A percentile compares a stretch with the other conserved stretches of the same genome.
Conservation (phyloP, 2,329 filamentous ascomycete genomes). For the Tolypocladium endophyticum region DNA sequence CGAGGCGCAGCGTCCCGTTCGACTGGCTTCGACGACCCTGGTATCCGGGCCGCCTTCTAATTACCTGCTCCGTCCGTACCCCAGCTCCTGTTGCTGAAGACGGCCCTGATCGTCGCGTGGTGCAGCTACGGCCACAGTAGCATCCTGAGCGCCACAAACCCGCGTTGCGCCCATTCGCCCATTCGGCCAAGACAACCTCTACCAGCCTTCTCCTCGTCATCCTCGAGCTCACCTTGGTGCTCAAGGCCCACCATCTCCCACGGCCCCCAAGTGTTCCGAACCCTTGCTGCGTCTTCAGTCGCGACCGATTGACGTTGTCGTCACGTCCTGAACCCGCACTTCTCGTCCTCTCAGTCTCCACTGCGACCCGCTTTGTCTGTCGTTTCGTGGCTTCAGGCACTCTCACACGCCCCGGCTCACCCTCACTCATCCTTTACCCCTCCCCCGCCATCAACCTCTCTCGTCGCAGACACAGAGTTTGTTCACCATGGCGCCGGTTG, state of each 20-base stretch:
- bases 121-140: neutral
- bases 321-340: neutral
- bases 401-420: neutral
- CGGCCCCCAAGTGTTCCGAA: neutral
- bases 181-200: neutral
- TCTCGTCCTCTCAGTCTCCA: neutral
- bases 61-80: neutral
- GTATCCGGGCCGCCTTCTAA: neutral
- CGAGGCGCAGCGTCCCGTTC: neutral
- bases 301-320: neutral
- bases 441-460: neutral
- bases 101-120: neutral
- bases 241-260: neutral
- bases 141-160: neutral
- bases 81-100: neutral
- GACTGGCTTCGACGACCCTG: neutral
- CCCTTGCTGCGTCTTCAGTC: neutral
- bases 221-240: neutral
- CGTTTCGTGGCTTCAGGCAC: neutral
- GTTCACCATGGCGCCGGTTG: conserved; percentile 17
- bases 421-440: neutral
- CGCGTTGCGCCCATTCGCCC: neutral
- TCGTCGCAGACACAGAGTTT: neutral
- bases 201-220: neutral
- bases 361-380: conserved; percentile 1